phyloP scores from a whole-genome alignment of 225 moss, liverwort and hornwort species.

The Straminergon stramineum region DNA sequence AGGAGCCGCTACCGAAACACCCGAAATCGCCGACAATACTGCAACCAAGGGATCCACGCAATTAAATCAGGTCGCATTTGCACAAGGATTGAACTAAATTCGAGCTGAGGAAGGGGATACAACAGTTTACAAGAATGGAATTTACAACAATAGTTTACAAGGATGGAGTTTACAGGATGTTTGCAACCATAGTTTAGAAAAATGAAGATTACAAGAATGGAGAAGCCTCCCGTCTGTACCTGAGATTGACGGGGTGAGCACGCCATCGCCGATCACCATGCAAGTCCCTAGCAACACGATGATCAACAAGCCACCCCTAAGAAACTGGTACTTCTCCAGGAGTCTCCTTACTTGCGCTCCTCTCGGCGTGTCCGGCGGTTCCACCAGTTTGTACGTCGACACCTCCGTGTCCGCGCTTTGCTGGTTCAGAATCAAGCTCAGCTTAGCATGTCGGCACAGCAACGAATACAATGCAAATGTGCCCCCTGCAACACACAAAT shows the following conservation, averaged over 20 bases:
- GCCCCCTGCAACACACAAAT: slow-evolving; percentile 33
- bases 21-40: slow-evolving; percentile 86
- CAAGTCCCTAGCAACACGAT: slow-evolving; percentile 61
- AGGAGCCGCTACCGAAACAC: slow-evolving; percentile 67
- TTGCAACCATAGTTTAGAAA: neutral
- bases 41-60: neutral
- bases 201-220: neutral
- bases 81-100: neutral
- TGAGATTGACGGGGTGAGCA: slow-evolving; percentile 85
- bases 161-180: neutral
- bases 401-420: slow-evolving; percentile 66
- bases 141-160: neutral
- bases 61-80: neutral
- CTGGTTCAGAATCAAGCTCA: slow-evolving; percentile 73
- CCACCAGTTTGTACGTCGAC: slow-evolving; percentile 57
- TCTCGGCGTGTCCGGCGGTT: slow-evolving; percentile 13
- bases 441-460: slow-evolving; percentile 66
- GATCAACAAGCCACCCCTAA: slow-evolving; percentile 46
- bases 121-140: neutral
- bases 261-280: slow-evolving; percentile 89
- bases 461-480: slow-evolving; percentile 86
- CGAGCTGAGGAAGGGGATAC: neutral
- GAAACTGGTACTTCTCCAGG: slow-evolving; percentile 33
- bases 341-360: slow-evolving; percentile 31
- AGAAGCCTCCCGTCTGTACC: slow-evolving; percentile 15